A percentile compares a stretch with the other conserved stretches of the same genome.
Evolutionary conservation across 2,329 filamentous ascomycete species (phyloP).

Genomic region (Bipolaris gigantea): DNA sequence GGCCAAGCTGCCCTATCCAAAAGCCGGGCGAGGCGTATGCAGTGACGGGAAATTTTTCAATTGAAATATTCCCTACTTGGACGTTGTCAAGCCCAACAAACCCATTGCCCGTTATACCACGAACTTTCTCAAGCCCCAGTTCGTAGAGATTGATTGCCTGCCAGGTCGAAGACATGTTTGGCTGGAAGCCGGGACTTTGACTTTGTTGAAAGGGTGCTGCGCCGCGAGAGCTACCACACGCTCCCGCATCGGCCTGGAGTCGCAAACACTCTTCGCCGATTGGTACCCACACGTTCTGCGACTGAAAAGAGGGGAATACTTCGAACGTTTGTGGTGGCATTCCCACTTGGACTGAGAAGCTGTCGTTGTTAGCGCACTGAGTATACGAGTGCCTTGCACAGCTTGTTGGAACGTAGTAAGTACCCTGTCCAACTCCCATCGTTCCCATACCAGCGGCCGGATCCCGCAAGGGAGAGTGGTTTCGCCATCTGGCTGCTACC

Average conservation of each 20-base stretch:
- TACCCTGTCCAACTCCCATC: constrained; percentile 6
- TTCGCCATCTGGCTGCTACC: background rate
- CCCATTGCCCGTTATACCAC: background rate
- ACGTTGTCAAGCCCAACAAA: background rate
- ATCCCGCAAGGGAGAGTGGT: background rate
- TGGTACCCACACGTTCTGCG: background rate
- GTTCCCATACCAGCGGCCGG: background rate
- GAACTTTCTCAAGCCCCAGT: background rate
- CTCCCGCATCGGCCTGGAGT: background rate
- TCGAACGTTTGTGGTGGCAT: constrained; percentile 1
- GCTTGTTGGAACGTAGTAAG: background rate
- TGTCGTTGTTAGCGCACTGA: background rate
- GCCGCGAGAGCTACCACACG: constrained; percentile 3
- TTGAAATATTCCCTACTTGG: background rate
- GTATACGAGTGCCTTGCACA: too few relatives aligned
- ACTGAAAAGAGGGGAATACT: background rate
- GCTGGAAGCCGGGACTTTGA: constrained; percentile 1
- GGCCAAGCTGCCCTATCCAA: background rate
- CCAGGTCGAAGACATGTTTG: constrained; percentile 7
- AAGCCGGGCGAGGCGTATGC: background rate
- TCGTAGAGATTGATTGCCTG: background rate
- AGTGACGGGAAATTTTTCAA: background rate
- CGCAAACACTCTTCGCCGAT: background rate
- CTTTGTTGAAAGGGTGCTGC: background rate
- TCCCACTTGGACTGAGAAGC: background rate